Evolutionary conservation across 768 basidiomycete species (phyloP), one percentile per base, ranked within the genome.

Genomic region (Kwoniella pini): DNA sequence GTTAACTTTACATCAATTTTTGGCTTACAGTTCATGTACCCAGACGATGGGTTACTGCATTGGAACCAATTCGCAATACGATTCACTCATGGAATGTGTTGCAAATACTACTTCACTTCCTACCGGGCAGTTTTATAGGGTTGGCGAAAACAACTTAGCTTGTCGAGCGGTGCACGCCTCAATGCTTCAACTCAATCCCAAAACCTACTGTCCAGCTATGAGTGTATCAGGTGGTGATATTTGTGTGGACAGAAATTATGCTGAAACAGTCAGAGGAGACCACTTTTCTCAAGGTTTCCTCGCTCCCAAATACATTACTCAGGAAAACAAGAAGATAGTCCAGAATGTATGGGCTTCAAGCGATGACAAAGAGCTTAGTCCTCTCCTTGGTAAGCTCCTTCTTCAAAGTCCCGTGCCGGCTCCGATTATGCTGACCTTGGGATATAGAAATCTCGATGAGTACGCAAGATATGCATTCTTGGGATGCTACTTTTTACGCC

Each of bases 401-500:
- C n/a, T n/a, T n/a, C n/a, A n/a, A n/a, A n/a, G n/a, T n/a, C n/a
- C n/a, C n/a, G n/a, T n/a, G n/a, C n/a, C n/a, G n/a, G n/a, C n/a
- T n/a, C 33, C 33, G 7, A 36, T 36, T 36, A 36, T 36, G 21
- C 49, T 36, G 27, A 22, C 31, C 26, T 12, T 12, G 2, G n/a
- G 13, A 38, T 27, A 19, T 27, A 68, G 70, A 68, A 44, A 51
- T 72, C 17, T 62, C 70, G 6, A 51, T 72, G 68, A 57, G 50
- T 39, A 26, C 21, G 15, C 30, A 36, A 31, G 60, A 60, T 43
- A 26, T 38, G 19, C 69, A 71, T 54, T 68, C 67, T 22, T 72
- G 70, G 70, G 65, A 67, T 43, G 63, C 64, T 21, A 69, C 63
- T 13, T 43, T 64, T 11, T 72, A 68, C 30, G 59, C 70, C 10